phyloP scores from a whole-genome alignment of 345 rosid species.

The Combretum micranthum region DNA sequence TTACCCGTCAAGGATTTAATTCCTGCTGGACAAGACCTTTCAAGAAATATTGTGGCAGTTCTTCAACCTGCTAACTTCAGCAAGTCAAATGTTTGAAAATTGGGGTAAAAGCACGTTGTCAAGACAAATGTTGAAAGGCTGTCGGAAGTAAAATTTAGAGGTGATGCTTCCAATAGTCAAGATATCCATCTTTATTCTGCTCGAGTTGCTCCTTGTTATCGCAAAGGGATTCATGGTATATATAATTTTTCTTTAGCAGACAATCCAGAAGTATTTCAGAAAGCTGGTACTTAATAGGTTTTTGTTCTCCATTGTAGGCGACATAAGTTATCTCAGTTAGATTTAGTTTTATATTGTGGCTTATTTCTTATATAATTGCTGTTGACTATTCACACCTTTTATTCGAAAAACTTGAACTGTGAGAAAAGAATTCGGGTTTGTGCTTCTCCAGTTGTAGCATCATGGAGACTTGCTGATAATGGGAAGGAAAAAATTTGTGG shows the following conservation, averaged over 20 bases:
- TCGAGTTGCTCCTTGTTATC: conserved; percentile 28
- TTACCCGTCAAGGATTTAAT: conserved; percentile 30
- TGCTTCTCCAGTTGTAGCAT: too few species aligned
- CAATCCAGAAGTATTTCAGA: conserved; percentile 31
- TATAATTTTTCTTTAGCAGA: conserved; percentile 43
- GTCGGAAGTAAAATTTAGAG: conserved; percentile 31
- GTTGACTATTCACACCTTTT: not conserved
- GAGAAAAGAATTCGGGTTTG: too few species aligned
- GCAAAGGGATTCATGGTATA: conserved; percentile 42
- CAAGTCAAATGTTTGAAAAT: conserved; percentile 22
- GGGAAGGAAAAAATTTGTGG: too few species aligned
- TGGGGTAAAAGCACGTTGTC: conserved; percentile 50
- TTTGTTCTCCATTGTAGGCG: conserved; percentile 46
- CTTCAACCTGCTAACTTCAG: conserved; percentile 44
- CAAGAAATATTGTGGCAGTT: conserved; percentile 57
- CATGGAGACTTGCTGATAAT: too few species aligned
- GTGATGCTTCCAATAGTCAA: conserved; percentile 9
- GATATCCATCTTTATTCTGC: conserved; percentile 21
- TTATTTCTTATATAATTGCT: not conserved
- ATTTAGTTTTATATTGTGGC: not conserved
- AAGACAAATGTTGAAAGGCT: conserved; percentile 35
- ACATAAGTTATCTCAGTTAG: not conserved
- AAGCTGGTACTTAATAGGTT: conserved; percentile 49
- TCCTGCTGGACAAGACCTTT: conserved; percentile 43
- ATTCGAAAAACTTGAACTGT: too few species aligned